A percentile compares a stretch with the other conserved stretches of the same genome.
Conservation (phyloP, 2,329 filamentous ascomycete species). For the Pochonia chlamydosporia region DNA sequence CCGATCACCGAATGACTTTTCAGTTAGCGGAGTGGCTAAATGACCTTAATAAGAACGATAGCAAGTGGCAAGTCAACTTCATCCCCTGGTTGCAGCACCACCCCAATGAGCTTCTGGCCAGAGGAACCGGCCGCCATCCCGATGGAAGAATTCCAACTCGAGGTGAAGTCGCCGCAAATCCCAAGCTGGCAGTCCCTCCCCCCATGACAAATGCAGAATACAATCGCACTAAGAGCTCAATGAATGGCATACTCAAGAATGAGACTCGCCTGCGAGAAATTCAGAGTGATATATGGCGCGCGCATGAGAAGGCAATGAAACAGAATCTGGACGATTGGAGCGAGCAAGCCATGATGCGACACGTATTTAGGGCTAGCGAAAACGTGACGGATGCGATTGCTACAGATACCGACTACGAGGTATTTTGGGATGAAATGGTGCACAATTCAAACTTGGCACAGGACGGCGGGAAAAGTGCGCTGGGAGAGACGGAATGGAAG, state of each 20-base stretch:
- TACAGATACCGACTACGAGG: slow-evolving; percentile 21
- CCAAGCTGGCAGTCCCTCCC: slow-evolving; percentile 17
- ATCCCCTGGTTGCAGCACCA: slow-evolving; percentile 34
- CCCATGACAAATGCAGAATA: slow-evolving; percentile 10
- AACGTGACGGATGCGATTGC: slow-evolving; percentile 31
- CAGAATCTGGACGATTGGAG: slow-evolving; percentile 22
- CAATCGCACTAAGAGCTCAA: slow-evolving; percentile 17
- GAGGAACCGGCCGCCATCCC: slow-evolving; percentile 16
- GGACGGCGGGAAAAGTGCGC: slow-evolving; percentile 18
- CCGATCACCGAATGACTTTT: slow-evolving; percentile 36
- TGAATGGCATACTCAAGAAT: slow-evolving; percentile 12
- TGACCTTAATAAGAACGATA: slow-evolving; percentile 27
- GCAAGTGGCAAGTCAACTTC: slow-evolving; percentile 29
- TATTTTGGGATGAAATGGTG: slow-evolving; percentile 27
- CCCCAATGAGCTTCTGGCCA: slow-evolving; percentile 24
- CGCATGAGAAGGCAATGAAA: slow-evolving; percentile 23
- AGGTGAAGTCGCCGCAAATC: slow-evolving; percentile 10
- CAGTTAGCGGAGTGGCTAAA: slow-evolving; percentile 35
- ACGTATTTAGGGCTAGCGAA: slow-evolving; percentile 26
- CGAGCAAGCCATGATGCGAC: slow-evolving; percentile 24
- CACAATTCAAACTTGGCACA: slow-evolving; percentile 26
- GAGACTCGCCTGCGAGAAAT: slow-evolving; percentile 11
- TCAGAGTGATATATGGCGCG: slow-evolving; percentile 19
- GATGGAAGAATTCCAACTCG: slow-evolving; percentile 20
- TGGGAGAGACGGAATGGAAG: slow-evolving; percentile 22